These are phyloP conservation scores for Pleochaeta shiraiana DNA, from an alignment of 2,329 filamentous ascomycete species.

Conservation along the genomic window DNA sequence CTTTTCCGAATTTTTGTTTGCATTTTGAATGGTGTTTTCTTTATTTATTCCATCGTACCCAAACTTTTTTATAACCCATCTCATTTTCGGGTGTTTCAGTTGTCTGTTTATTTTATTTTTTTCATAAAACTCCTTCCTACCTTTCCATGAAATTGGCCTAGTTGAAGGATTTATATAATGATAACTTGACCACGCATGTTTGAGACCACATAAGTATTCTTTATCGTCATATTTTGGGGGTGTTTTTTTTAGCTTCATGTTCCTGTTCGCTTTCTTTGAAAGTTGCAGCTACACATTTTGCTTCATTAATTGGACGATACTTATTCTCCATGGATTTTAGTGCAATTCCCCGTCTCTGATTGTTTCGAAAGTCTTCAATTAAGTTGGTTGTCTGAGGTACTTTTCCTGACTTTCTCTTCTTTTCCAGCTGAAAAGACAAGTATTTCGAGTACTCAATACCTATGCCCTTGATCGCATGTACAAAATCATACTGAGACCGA, in stretches of 20 bases:
- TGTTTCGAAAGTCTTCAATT: not conserved
- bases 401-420: not conserved
- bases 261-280: not conserved
- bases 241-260: not conserved
- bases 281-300: not conserved
- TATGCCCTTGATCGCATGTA: not conserved
- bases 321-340: not conserved
- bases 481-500: not conserved
- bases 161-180: not conserved
- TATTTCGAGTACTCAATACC: not conserved
- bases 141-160: not conserved
- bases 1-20: no score
- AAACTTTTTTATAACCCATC: no score
- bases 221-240: not conserved
- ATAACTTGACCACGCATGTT: not conserved
- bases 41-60: no score
- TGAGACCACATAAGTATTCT: not conserved
- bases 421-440: not conserved
- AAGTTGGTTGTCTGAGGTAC: not conserved
- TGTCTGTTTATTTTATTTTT: no score
- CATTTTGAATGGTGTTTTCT: no score
- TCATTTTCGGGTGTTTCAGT: no score
- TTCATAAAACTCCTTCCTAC: not conserved
- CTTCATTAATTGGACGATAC: not conserved
- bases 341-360: not conserved